Evolutionary conservation across 192 early-diverging fungal species (phyloP).

Genomic region (Rhizophlyctis rosea): DNA sequence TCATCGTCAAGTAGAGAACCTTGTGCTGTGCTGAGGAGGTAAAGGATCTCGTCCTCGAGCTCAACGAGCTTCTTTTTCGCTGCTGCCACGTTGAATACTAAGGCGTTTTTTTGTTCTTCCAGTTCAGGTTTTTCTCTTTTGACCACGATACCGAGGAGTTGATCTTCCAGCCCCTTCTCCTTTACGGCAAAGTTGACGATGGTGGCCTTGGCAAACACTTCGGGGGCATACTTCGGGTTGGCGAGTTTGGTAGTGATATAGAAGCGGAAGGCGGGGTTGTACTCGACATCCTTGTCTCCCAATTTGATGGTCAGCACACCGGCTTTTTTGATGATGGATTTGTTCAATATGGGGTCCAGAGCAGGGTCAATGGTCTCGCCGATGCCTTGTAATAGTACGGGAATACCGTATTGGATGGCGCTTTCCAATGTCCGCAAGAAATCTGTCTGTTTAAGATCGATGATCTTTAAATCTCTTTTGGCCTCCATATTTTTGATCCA

Average conservation of each 20-base stretch:
- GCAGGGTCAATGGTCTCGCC: constrained; percentile 53
- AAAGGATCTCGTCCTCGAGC: constrained; percentile 59
- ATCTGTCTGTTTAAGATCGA: constrained; percentile 55
- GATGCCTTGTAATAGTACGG: constrained; percentile 56
- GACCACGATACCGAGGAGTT: constrained; percentile 60
- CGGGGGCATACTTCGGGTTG: constrained; percentile 58
- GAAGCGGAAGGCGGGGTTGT: constrained; percentile 59
- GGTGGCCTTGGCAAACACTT: constrained; percentile 63
- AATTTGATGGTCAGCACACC: constrained; percentile 50
- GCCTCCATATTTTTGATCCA: constrained; percentile 65
- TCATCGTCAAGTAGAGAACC: constrained; percentile 62
- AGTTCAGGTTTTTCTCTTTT: constrained; percentile 55
- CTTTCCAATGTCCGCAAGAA: constrained; percentile 56
- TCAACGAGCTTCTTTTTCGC: constrained; percentile 59
- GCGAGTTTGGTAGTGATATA: constrained; percentile 61
- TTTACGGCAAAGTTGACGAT: constrained; percentile 66
- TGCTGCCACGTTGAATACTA: constrained; percentile 57
- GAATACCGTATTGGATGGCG: constrained; percentile 55
- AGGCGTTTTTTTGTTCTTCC: constrained; percentile 57
- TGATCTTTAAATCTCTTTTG: constrained; percentile 54
- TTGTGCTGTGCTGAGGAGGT: constrained; percentile 61
- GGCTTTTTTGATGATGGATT: constrained; percentile 56
- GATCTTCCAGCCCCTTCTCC: constrained; percentile 60
- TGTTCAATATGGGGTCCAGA: constrained; percentile 58
- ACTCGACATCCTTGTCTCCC: constrained; percentile 62